A percentile compares a stretch with the other conserved stretches of the same genome.
These are phyloP conservation scores for Nitzschia sp. DNA, from an alignment of 108 stramenopile species.

Conservation along the genomic window DNA sequence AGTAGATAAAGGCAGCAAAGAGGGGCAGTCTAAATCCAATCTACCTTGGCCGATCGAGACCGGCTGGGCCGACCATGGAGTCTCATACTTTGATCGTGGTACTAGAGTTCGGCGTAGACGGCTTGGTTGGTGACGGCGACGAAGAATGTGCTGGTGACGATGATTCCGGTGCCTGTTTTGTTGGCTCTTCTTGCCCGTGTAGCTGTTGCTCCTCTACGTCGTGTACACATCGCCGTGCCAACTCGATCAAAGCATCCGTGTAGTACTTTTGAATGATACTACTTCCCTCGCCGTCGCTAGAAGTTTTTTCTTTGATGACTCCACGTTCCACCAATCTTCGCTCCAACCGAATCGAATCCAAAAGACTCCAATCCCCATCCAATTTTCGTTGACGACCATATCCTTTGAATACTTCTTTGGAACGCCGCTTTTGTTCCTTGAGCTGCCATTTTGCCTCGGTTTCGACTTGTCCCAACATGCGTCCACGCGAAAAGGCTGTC, in stretches of 20 bases:
- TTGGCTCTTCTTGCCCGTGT: not conserved
- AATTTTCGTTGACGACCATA: conserved; percentile 26
- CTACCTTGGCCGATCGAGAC: no score
- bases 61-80: no score
- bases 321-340: conserved; percentile 48
- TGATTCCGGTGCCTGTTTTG: no score
- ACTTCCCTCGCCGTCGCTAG: conserved; percentile 3
- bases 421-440: conserved; percentile 51
- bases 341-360: conserved; percentile 49
- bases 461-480: conserved; percentile 68
- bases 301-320: conserved; percentile 28
- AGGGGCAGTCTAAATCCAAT: no score
- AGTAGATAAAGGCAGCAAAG: no score
- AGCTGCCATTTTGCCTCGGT: conserved; percentile 74
- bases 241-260: conserved; percentile 18
- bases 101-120: no score
- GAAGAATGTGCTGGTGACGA: no score
- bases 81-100: no score
- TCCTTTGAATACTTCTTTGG: conserved; percentile 46
- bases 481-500: conserved; percentile 70
- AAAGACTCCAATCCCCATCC: conserved; percentile 72
- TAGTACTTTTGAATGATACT: conserved; percentile 13
- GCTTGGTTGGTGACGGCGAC: no score
- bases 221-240: conserved; percentile 20
- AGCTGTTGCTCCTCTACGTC: conserved; percentile 5